phyloP scores from a whole-genome alignment of 1,284 basidiomycete genomes.

The Cryptococcus hybrid region DNA sequence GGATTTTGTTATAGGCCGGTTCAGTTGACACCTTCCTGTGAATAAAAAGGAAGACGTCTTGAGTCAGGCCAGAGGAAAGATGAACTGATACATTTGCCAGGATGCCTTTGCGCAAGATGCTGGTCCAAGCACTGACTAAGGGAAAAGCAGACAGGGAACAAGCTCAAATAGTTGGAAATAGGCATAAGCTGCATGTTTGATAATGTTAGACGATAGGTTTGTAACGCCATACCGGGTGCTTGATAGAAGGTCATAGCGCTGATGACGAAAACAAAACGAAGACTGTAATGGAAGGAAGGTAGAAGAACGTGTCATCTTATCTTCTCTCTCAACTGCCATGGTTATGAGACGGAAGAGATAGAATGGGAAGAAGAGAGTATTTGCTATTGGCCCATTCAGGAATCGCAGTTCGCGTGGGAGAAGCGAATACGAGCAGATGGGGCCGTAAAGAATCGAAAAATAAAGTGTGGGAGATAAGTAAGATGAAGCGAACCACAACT shows the following conservation, averaged over 20 bases:
- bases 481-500: too few relatives aligned
- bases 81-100: too few relatives aligned
- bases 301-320: not conserved
- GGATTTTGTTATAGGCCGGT: too few relatives aligned
- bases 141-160: not conserved
- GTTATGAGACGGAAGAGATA: not conserved
- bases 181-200: not conserved
- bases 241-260: not conserved
- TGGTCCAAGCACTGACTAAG: not conserved
- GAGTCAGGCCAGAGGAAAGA: too few relatives aligned
- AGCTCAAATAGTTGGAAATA: not conserved
- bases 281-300: not conserved
- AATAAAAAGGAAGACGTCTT: not conserved
- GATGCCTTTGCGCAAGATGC: too few relatives aligned
- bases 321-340: too few relatives aligned
- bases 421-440: slow-evolving; percentile 43
- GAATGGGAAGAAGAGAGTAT: slow-evolving; percentile 9
- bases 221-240: not conserved
- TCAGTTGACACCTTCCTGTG: too few relatives aligned
- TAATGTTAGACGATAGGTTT: not conserved
- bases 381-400: slow-evolving; percentile 47
- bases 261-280: not conserved
- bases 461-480: too few relatives aligned
- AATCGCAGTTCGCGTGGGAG: slow-evolving; percentile 33
- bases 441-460: slow-evolving; percentile 18